phyloP scores from a whole-genome alignment of 2,329 filamentous ascomycete genomes.

The Cladosporium sp. region DNA sequence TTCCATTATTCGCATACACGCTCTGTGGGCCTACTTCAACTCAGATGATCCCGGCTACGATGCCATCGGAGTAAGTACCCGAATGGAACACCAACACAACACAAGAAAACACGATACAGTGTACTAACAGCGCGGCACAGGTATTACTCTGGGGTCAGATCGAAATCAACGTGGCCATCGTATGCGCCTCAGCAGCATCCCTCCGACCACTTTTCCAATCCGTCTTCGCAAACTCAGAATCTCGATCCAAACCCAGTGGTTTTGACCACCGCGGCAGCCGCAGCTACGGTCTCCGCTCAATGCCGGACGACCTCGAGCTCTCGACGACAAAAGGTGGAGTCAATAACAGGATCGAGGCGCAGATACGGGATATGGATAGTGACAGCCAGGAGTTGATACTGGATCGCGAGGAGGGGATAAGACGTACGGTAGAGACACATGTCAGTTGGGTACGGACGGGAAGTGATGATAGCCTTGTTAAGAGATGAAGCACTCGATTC shows the following conservation, averaged over 20 bases:
- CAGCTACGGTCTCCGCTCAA: background rate
- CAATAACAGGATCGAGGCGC: background rate
- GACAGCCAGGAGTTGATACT: slow-evolving; percentile 3
- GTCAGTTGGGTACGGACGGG: no score
- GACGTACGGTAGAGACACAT: slow-evolving; percentile 1
- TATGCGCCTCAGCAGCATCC: background rate
- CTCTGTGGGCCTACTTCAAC: background rate
- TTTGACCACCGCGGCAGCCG: background rate
- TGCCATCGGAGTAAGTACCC: background rate
- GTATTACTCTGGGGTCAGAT: slow-evolving; percentile 17
- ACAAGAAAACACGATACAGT: no score
- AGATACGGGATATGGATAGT: background rate
- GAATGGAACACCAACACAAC: background rate
- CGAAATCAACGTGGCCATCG: slow-evolving; percentile 1
- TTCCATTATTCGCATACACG: background rate
- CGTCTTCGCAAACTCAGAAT: background rate
- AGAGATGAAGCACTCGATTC: no score
- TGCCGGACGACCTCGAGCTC: background rate
- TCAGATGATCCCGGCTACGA: background rate
- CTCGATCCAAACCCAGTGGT: background rate
- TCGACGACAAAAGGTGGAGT: background rate
- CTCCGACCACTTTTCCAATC: slow-evolving; percentile 4
- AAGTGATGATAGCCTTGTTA: no score
- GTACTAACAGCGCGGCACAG: slow-evolving; percentile 20
- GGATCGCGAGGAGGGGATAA: background rate